Conservation (phyloP, 345 rosid genomes). For the Rubroshorea leprosula region DNA sequence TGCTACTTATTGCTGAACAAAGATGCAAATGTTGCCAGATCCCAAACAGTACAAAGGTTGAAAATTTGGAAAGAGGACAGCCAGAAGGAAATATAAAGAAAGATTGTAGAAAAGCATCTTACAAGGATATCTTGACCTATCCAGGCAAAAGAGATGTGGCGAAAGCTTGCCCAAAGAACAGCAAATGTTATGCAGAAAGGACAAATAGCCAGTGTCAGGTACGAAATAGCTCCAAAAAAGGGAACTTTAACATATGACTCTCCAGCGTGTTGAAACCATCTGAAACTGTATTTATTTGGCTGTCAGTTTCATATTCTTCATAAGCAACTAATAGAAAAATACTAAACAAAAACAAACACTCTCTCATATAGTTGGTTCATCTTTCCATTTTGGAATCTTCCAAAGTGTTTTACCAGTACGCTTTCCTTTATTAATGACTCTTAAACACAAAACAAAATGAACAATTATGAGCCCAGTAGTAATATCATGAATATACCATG, state of each 20-base stretch:
- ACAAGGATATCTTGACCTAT: conserved; percentile 99
- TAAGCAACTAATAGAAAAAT: not conserved
- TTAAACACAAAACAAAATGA: too few relatives aligned
- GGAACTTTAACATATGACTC: conserved; percentile 79
- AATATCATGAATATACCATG: too few relatives aligned
- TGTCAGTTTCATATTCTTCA: conserved; percentile 32
- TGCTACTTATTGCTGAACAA: too few relatives aligned
- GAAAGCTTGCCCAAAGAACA: conserved; percentile 77
- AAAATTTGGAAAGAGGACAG: not conserved
- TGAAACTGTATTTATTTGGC: conserved; percentile 57
- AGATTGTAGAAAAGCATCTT: conserved; percentile 28
- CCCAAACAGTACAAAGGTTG: too few relatives aligned
- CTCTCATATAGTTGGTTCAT: too few relatives aligned
- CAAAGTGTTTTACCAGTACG: too few relatives aligned
- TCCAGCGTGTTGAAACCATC: conserved; percentile 75
- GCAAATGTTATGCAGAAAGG: conserved; percentile 95
- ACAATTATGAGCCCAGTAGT: too few relatives aligned
- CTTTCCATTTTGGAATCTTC: too few relatives aligned
- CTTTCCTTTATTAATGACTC: too few relatives aligned
- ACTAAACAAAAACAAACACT: too few relatives aligned
- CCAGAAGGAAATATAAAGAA: not conserved
- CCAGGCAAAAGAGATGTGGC: conserved; percentile 72
- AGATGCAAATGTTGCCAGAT: too few relatives aligned
- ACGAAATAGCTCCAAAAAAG: conserved; percentile 74
- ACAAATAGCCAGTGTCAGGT: conserved; percentile 76